Evolutionary conservation across 1,284 basidiomycete species (phyloP), one percentile per base, ranked within the genome.

Genomic region (Phlebopus sp.): DNA sequence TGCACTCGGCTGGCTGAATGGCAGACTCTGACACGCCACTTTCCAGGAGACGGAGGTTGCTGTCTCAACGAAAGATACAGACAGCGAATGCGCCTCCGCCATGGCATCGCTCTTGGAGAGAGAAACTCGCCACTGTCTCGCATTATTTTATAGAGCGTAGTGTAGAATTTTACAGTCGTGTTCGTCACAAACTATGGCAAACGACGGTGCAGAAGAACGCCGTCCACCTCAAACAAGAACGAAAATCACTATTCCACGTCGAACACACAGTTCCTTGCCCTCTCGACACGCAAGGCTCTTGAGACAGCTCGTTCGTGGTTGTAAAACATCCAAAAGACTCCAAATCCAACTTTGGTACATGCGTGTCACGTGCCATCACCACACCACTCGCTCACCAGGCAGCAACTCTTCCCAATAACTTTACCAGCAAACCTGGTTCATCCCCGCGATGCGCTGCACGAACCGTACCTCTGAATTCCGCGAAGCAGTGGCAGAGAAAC

Each of bases 191-290:
- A 79, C 77, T 86, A 87, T 87, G 81, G 80, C 82, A 77, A 71
- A 73, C 69, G 69, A 69, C 72, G 76, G 78, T 81, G 46, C 50
- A 46, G 50, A 58, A 49, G 53, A 34, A 72, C 76, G 73, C 76
- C 67, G 71, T 72, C 71, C 68, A 69, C 85, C 82, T 88, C 85
- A 88, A 87, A 88, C 85, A 69, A 78, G 76, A 81, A 83, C 71
- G 47, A n/a, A 18, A 39, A 39, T 64, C 52, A 37, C 46, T 76
- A 61, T 77, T 49, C 66, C 70, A 67, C 66, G 5, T 49, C 52
- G 29, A 10, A 15, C 49, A 59, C 41, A 43, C 42, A 42, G 31
- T 31, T 39, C 29, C 42, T 46, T 46, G 32, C 44, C 46, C 27
- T 29, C 40, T 19, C 37, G 27, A 17, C 14, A 37, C 42, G 46